Conservation (phyloP, 2,329 filamentous ascomycete genomes). For the Fusarium sp. region DNA sequence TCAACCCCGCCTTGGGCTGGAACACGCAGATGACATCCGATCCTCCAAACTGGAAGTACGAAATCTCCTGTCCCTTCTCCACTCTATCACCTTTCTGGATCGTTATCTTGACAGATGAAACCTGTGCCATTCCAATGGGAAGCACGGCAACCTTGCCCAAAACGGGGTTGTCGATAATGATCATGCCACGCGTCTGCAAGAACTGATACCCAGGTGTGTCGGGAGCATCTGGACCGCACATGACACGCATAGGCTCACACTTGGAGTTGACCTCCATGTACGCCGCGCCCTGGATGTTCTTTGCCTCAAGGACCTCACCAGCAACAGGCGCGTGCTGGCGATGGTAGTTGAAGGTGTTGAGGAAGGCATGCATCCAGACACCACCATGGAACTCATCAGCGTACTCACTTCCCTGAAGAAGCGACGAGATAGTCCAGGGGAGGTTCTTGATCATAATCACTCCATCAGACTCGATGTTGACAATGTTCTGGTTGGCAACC, state of each 20-base stretch:
- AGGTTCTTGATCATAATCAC: slow-evolving; percentile 4
- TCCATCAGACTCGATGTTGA: slow-evolving; percentile 9
- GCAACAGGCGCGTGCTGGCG: slow-evolving; percentile 4
- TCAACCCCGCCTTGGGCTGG: neutral
- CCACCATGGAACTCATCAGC: slow-evolving; percentile 10
- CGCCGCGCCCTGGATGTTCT: slow-evolving; percentile 7
- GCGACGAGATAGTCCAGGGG: slow-evolving; percentile 5
- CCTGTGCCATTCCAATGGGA: slow-evolving; percentile 13
- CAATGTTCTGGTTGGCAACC: slow-evolving; percentile 2
- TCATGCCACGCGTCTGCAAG: slow-evolving; percentile 10
- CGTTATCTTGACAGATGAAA: neutral
- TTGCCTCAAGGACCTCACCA: neutral
- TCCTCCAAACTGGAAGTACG: slow-evolving; percentile 19
- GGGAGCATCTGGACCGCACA: slow-evolving; percentile 3
- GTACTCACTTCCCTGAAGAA: slow-evolving; percentile 4
- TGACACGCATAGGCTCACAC: neutral
- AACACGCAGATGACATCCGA: slow-evolving; percentile 18
- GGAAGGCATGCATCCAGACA: slow-evolving; percentile 19
- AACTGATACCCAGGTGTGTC: slow-evolving; percentile 7
- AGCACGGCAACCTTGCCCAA: slow-evolving; percentile 5
- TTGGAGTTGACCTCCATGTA: slow-evolving; percentile 13
- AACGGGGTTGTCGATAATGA: slow-evolving; percentile 1
- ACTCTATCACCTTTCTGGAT: neutral
- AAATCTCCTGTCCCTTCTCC: slow-evolving; percentile 12
- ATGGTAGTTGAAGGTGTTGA: slow-evolving; percentile 22